Conservation (phyloP, 176 grass and related monocot species). For the Tuctoria greenei region DNA sequence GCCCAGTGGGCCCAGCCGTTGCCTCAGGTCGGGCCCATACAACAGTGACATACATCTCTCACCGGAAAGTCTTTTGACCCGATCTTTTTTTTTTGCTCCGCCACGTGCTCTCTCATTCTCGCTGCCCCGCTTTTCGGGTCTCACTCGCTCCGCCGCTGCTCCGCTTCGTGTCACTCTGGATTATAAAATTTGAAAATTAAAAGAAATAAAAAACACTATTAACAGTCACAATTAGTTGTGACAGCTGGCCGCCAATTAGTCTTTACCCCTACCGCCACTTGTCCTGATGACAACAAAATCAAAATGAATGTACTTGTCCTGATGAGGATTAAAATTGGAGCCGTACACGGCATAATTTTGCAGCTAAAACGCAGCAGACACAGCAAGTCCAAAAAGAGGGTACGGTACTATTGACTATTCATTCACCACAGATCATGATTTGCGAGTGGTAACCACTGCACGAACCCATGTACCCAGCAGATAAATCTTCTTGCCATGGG, state of each 20-base stretch:
- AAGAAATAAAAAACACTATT: too few relatives aligned
- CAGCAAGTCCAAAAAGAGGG: not conserved
- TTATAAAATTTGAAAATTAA: too few relatives aligned
- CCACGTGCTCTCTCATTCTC: too few relatives aligned
- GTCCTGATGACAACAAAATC: not conserved
- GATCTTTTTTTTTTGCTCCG: too few relatives aligned
- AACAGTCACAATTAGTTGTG: too few relatives aligned
- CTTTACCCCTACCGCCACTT: not conserved
- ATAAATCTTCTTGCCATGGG: not conserved
- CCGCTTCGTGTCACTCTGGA: too few relatives aligned
- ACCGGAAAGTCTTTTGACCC: too few relatives aligned
- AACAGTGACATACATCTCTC: not conserved
- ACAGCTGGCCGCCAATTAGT: too few relatives aligned
- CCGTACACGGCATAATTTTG: not conserved
- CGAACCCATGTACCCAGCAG: not conserved
- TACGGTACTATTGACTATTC: not conserved
- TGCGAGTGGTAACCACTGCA: not conserved
- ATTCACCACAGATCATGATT: not conserved
- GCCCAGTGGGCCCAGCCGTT: not conserved
- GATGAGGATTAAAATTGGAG: not conserved
- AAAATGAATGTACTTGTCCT: not conserved
- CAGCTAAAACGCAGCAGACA: not conserved
- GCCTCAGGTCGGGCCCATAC: not conserved
- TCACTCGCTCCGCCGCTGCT: too few relatives aligned
- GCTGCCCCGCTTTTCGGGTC: too few relatives aligned